A percentile compares a stretch with the other conserved stretches of the same genome.
phyloP scores from a whole-genome alignment of 495 filamentous ascomycete species.

The Oidiodendron maius region DNA sequence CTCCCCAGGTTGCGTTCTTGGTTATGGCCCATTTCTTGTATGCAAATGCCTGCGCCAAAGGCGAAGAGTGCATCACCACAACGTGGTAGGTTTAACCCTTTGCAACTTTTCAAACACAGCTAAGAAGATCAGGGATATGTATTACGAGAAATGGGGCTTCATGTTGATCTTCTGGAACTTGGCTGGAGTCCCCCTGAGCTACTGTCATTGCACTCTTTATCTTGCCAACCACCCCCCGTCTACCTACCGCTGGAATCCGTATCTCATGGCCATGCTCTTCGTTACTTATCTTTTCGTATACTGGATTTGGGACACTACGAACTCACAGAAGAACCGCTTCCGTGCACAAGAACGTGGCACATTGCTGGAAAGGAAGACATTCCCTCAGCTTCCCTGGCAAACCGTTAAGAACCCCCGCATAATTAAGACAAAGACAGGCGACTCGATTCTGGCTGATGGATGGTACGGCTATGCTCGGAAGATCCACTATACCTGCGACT shows the following conservation, averaged over 20 bases:
- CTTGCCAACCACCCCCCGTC: constrained; percentile 81
- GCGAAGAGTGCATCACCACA: constrained; percentile 87
- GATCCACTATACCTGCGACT: constrained; percentile 90
- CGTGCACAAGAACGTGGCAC: constrained; percentile 74
- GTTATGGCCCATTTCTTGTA: constrained; percentile 93
- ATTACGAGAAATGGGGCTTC: constrained; percentile 99
- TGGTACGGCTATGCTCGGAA: constrained; percentile 95
- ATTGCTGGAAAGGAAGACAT: constrained; percentile 65
- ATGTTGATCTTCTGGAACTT: constrained; percentile 99
- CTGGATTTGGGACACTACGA: constrained; percentile 87
- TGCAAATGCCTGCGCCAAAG: constrained; percentile 94
- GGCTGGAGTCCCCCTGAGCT: constrained; percentile 88
- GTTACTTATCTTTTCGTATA: constrained; percentile 77
- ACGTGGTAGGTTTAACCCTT: constrained; percentile 61
- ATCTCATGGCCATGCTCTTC: constrained; percentile 59
- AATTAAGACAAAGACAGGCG: constrained; percentile 73
- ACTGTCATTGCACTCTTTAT: constrained; percentile 96
- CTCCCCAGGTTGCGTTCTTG: constrained; percentile 81
- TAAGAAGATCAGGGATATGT: constrained; percentile 64
- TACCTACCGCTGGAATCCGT: constrained; percentile 62
- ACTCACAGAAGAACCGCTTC: constrained; percentile 95
- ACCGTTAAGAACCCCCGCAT: constrained; percentile 78
- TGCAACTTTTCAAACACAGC: constrained; percentile 12
- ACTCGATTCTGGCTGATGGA: constrained; percentile 79
- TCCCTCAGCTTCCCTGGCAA: constrained; percentile 93